These are phyloP conservation scores for Populus euphratica DNA, from an alignment of 345 rosid species.

Conservation along the genomic window DNA sequence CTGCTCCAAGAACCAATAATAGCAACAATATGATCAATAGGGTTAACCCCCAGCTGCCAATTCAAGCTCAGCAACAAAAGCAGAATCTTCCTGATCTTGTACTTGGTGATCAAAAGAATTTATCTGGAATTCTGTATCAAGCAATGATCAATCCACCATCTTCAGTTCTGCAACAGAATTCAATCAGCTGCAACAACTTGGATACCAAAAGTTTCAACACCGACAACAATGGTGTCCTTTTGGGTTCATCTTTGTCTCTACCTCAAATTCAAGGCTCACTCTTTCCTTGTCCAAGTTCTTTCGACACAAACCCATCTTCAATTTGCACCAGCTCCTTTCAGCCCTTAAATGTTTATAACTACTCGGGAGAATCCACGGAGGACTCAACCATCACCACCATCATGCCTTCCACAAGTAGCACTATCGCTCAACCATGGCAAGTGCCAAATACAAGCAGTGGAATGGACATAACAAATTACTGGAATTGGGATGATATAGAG, in stretches of 20 bases:
- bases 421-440: conserved; percentile 29
- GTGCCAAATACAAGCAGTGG: conserved; percentile 16
- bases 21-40: conserved; percentile 7
- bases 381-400: conserved; percentile 31
- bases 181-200: conserved; percentile 13
- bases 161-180: conserved; percentile 25
- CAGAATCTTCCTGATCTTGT: conserved; percentile 19
- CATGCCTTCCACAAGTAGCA: conserved; percentile 22
- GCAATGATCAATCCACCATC: conserved; percentile 23
- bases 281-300: conserved; percentile 28
- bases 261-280: conserved; percentile 26
- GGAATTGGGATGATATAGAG: conserved; percentile 64
- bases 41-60: conserved; percentile 16
- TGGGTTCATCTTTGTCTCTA: conserved; percentile 18
- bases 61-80: conserved; percentile 25
- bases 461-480: conserved; percentile 32
- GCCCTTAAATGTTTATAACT: conserved; percentile 18
- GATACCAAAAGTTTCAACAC: conserved; percentile 10
- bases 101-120: conserved; percentile 29
- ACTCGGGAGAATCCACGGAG: conserved; percentile 19
- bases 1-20: not conserved
- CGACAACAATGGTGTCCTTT: conserved; percentile 1
- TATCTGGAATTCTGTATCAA: conserved; percentile 19
- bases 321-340: conserved; percentile 28
- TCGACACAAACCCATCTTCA: conserved; percentile 27